A percentile compares a stretch with the other conserved stretches of the same genome.
Conservation (phyloP, 73 alveolate species). For the Paramecium bursaria region DNA sequence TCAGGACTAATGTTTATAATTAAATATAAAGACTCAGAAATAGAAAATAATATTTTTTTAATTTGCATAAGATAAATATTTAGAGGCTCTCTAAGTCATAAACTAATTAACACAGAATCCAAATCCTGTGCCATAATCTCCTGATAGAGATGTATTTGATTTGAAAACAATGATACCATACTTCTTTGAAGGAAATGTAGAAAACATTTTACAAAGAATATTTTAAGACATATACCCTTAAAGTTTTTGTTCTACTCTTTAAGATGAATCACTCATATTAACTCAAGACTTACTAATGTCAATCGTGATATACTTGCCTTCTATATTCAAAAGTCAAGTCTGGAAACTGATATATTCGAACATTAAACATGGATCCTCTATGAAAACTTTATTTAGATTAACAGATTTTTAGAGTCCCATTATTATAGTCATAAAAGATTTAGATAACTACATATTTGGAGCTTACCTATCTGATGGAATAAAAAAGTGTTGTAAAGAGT, state of each 20-base stretch:
- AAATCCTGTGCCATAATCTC: background rate
- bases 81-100: no score
- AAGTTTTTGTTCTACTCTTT: no score
- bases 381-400: background rate
- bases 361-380: slow-evolving; percentile 49
- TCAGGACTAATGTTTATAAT: background rate
- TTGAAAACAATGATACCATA: background rate
- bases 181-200: background rate
- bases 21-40: background rate
- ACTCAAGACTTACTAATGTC: background rate
- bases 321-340: background rate
- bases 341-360: slow-evolving; percentile 9
- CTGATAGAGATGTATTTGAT: no score
- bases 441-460: slow-evolving; percentile 45
- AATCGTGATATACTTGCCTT: background rate
- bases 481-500: background rate
- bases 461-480: slow-evolving; percentile 53
- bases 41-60: no score
- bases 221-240: no score
- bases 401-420: background rate
- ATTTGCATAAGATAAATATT: background rate
- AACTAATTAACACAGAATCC: background rate
- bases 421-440: slow-evolving; percentile 2
- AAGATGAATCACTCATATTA: slow-evolving; percentile 1
- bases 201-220: no score